phyloP scores from a whole-genome alignment of 176 grass and related monocot species.

The Elymus sibiricus region DNA sequence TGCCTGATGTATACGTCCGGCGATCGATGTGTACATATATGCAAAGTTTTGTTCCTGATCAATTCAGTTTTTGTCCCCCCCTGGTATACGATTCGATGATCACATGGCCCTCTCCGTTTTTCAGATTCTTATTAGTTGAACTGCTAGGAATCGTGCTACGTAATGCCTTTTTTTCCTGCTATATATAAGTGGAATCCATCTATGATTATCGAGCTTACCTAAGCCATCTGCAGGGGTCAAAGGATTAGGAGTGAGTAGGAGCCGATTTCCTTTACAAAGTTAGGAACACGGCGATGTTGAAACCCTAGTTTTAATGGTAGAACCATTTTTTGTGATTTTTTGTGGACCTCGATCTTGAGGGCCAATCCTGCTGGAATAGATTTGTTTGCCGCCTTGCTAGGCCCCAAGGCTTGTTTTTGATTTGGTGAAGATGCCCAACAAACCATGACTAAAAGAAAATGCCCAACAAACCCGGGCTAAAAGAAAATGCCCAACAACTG shows the following conservation, averaged over 20 bases:
- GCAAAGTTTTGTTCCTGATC: slow-evolving; percentile 7
- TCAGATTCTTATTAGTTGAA: not conserved
- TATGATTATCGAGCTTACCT: not conserved
- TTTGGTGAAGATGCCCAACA: not conserved
- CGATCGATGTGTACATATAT: slow-evolving; percentile 18
- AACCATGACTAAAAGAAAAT: not conserved
- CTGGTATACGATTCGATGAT: not conserved
- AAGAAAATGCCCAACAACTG: not conserved
- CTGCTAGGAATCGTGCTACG: not conserved
- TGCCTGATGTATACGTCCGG: not conserved
- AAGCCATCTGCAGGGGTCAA: too few species aligned
- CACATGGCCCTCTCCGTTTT: not conserved
- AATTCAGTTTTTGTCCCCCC: not conserved
- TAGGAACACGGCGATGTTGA: too few species aligned
- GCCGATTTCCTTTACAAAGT: too few species aligned
- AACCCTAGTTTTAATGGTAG: too few species aligned
- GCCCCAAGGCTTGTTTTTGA: not conserved
- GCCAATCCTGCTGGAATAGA: not conserved
- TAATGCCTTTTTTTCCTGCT: too few species aligned
- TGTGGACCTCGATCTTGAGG: not conserved
- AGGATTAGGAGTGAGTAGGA: too few species aligned
- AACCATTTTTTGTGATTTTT: too few species aligned
- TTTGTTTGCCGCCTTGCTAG: not conserved
- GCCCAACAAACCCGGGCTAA: not conserved
- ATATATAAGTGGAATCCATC: not conserved